phyloP scores from a whole-genome alignment of 2,329 filamentous ascomycete species.

The Aspergillus viridinutans region DNA sequence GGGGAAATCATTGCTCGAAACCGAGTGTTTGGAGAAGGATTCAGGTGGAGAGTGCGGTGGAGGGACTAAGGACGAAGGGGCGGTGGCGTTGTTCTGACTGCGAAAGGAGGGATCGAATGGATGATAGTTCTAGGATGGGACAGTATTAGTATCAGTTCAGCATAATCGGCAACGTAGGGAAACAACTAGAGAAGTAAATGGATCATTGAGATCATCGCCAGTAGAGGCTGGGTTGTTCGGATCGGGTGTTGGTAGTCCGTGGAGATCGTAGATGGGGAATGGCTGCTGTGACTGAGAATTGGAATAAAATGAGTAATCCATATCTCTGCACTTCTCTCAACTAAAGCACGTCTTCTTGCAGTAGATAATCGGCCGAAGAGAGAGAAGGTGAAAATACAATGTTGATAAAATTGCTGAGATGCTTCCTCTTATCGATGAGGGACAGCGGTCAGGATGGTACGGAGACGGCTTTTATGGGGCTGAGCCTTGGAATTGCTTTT shows the following conservation, averaged over 20 bases:
- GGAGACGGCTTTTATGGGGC: background rate
- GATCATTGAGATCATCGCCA: slow-evolving; percentile 45
- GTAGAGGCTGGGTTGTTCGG: slow-evolving; percentile 35
- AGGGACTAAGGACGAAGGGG: slow-evolving; percentile 26
- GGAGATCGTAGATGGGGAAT: slow-evolving; percentile 48
- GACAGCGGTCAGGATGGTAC: background rate
- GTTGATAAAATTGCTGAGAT: background rate
- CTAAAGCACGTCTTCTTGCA: background rate
- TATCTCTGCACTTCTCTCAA: slow-evolving; percentile 21
- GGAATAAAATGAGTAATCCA: slow-evolving; percentile 57
- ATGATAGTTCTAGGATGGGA: slow-evolving; percentile 26
- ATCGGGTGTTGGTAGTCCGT: slow-evolving; percentile 43
- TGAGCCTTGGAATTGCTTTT: background rate
- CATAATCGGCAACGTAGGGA: background rate
- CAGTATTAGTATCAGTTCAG: slow-evolving; percentile 8
- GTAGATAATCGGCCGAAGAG: background rate
- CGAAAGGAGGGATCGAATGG: slow-evolving; percentile 37
- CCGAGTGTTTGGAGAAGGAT: slow-evolving; percentile 31
- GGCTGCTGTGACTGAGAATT: slow-evolving; percentile 42
- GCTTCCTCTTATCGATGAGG: background rate
- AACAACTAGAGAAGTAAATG: slow-evolving; percentile 30
- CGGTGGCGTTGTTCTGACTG: slow-evolving; percentile 25
- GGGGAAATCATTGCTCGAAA: slow-evolving; percentile 25
- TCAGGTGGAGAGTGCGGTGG: slow-evolving; percentile 34
- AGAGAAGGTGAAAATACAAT: background rate